Evolutionary conservation across 2,329 filamentous ascomycete species (phyloP), one percentile per base, ranked within the genome.

Genomic region (Trichoderma simmonsii): DNA sequence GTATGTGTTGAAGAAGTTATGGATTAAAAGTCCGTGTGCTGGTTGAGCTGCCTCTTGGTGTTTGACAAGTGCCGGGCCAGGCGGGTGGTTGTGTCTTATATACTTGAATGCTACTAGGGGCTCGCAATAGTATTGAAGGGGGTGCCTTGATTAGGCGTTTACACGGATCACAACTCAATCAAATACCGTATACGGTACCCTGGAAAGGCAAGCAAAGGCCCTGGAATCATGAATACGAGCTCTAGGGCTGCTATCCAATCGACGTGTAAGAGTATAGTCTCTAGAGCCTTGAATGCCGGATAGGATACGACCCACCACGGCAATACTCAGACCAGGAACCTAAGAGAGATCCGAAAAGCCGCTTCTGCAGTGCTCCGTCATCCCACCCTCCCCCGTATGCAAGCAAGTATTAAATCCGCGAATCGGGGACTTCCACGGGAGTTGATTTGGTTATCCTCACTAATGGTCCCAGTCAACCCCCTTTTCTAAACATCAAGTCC

Each of bases 31-130:
- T 8, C 8, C n/a, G 5, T 24, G 24, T 6, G 24, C 15, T 54
- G 28, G n/a, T 43, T 59, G 11, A 18, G 24, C 21, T 18, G 26
- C 11, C 36, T 34, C 24, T 30, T 18, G n/a, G 14, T 54, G 18
- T 14, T 34, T 24, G 8, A 21, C 12, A 32, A 59, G 6, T 30
- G 24, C 26, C 24, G 12, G 30, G 4, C 32, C 24, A 60, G 32
- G 34, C 26, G 24, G 65, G 65, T 59, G 65, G 12, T 36, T 59
- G 21, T 32, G 28, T 67, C 21, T 67, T 67, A 66, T 66, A 66
- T n/a, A 43, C 7, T 18, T 4, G 1, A n/a, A n/a, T 14, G 8
- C 26, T 24, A 9, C 30, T 7, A 43, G 48, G 61, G 28, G 26
- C 18, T 21, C 12, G n/a, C 5, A 48, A 21, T 1, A 24, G 24